Evolutionary conservation across 805 yeast species (phyloP).

Genomic region (Candida incommunis): DNA sequence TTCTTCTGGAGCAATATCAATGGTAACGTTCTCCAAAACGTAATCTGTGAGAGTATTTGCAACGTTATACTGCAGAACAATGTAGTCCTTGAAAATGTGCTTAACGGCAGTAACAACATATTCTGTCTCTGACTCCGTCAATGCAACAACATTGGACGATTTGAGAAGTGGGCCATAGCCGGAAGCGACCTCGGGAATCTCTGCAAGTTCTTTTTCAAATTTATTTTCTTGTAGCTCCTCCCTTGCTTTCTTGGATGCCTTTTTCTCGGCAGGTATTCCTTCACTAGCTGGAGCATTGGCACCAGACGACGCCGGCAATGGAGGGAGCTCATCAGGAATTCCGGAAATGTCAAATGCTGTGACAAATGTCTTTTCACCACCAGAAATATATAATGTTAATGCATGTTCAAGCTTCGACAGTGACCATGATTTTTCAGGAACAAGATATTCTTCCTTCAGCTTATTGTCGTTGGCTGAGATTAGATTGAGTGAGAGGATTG

Average conservation of each 20-base stretch:
- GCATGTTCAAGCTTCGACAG: constrained; percentile 66
- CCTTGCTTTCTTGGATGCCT: background rate
- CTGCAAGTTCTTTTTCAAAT: constrained; percentile 53
- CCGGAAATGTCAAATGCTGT: constrained; percentile 56
- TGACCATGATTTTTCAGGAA: constrained; percentile 57
- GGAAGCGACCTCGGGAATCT: constrained; percentile 55
- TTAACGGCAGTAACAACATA: constrained; percentile 75
- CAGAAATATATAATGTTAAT: constrained; percentile 53
- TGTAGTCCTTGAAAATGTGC: constrained; percentile 64
- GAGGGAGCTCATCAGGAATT: constrained; percentile 32
- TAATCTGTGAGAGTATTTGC: constrained; percentile 73
- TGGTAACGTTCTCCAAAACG: constrained; percentile 53
- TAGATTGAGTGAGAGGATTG: constrained; percentile 68
- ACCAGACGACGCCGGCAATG: background rate
- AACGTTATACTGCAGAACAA: constrained; percentile 69
- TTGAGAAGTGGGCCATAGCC: constrained; percentile 61
- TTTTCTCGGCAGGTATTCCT: constrained; percentile 7
- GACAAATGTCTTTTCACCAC: constrained; percentile 20
- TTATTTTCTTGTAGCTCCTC: constrained; percentile 10
- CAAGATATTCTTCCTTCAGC: constrained; percentile 34
- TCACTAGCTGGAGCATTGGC: background rate
- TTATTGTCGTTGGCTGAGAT: constrained; percentile 30
- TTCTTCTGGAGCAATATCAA: constrained; percentile 28
- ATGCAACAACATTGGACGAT: constrained; percentile 46
- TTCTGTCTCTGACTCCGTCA: constrained; percentile 89